Percentiles rank a stretch among this genome's conserved stretches.
Conservation (phyloP, 2,329 filamentous ascomycete species). For the Microsporum ferrugineum region DNA sequence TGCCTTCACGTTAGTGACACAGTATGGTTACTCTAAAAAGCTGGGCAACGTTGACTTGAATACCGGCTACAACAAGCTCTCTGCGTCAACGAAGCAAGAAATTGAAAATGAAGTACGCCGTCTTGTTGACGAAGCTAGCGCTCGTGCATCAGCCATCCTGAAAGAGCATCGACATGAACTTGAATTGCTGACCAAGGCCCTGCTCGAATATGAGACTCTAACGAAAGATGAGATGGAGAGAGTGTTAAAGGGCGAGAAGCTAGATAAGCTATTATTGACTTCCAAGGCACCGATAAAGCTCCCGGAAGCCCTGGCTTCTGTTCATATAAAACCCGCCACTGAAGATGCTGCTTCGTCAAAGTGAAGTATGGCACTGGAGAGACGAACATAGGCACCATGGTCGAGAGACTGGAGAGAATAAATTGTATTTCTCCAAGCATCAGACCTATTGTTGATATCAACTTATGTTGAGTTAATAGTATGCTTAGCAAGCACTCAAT, state of each 20-base stretch:
- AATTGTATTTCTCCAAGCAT: not conserved
- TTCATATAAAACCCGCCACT: slow-evolving; percentile 9
- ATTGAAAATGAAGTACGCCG: slow-evolving; percentile 84
- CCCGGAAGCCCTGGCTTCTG: slow-evolving; percentile 40
- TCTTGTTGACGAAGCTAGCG: slow-evolving; percentile 68
- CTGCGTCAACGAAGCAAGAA: slow-evolving; percentile 69
- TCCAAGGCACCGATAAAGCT: slow-evolving; percentile 51
- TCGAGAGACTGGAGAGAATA: not conserved
- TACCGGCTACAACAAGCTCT: slow-evolving; percentile 68
- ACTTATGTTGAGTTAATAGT: not conserved
- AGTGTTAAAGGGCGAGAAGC: slow-evolving; percentile 74
- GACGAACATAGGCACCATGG: not conserved
- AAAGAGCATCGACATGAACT: slow-evolving; percentile 68
- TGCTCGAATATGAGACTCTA: slow-evolving; percentile 90
- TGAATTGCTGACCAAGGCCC: slow-evolving; percentile 73
- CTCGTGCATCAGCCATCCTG: slow-evolving; percentile 60
- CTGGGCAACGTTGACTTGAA: slow-evolving; percentile 85
- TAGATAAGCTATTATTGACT: slow-evolving; percentile 52
- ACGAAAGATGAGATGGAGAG: slow-evolving; percentile 81
- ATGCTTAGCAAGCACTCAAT: not conserved
- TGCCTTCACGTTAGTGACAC: slow-evolving; percentile 79
- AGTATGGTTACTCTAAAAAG: slow-evolving; percentile 75
- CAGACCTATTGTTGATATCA: not conserved
- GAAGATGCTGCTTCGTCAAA: slow-evolving; percentile 20
- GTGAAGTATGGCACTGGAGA: not conserved